Base-by-base conservation (phyloP, 495 filamentous ascomycete species). In the Penicillium mononematosum region DNA sequence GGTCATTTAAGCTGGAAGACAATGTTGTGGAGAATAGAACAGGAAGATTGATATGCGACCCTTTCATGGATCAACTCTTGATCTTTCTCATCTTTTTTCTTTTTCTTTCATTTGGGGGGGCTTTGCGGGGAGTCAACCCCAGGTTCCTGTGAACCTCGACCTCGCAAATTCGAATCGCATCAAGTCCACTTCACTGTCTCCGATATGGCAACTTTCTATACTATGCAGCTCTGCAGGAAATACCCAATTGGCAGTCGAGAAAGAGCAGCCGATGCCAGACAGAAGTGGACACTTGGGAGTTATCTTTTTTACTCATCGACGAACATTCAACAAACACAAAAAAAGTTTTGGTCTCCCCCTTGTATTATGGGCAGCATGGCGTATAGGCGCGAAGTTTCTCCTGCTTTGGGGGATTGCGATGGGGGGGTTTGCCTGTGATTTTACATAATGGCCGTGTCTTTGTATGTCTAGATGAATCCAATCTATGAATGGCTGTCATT, bases 281-380 rank as follows among this genome's bases (percentile, higher is more conserved):
- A 49, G 45, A 50, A 56, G 54, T 56, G 54, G 58, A 56, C 32
- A 55, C 55, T 25, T 57, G 52, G 47, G 53, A 56, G 50, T 27
- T 45, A 32, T 58, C 59, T 58, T 57, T 22, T 62, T 58, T 49
- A 29, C 53, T 50, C 39, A 44, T 49, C 45, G 32, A 55, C 39
- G 29, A 20, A 55, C 16, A 50, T 39, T 47, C 61, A 51, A 66
- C 65, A 55, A 64, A 65, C 41, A 62, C 42, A 64, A 46, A 65
- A 67, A 60, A 70, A 67, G 67, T 58, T 55, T 63, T 58, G 61
- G 63, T 63, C 59, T 56, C 56, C 61, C 63, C 68, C 52, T 62
- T 69, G 65, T 73, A 74, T 74, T 68, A 66, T 67, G 73, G 74
- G 70, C 71, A 78, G 75, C 75, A 76, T 67, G 75, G 75, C 73